Percentiles rank a stretch among this genome's conserved stretches.
These are phyloP conservation scores for Kandelia obovata DNA, from an alignment of 345 rosid genomes.

Conservation along the genomic window DNA sequence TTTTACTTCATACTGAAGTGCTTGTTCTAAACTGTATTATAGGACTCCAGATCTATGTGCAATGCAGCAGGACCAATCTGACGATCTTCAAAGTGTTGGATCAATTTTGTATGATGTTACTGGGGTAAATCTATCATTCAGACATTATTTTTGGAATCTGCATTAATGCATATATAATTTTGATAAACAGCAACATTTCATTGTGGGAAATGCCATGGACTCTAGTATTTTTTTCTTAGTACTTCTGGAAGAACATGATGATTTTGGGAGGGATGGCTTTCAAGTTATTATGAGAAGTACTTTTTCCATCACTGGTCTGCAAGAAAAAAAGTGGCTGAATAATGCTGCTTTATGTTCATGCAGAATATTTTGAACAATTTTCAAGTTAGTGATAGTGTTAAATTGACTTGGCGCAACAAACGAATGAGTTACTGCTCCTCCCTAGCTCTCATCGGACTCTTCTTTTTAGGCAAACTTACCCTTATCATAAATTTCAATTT, in stretches of 20 bases:
- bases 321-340: too few relatives aligned
- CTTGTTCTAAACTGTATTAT: conserved; percentile 5
- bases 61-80: conserved; percentile 63
- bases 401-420: too few relatives aligned
- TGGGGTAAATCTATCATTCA: conserved; percentile 38
- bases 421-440: background rate
- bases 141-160: background rate
- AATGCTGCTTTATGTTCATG: too few relatives aligned
- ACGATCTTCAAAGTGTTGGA: conserved; percentile 64
- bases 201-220: too few relatives aligned
- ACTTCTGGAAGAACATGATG: too few relatives aligned
- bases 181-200: background rate
- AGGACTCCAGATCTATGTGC: conserved; percentile 67
- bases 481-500: background rate
- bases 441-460: background rate
- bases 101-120: conserved; percentile 40
- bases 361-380: too few relatives aligned
- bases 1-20: background rate
- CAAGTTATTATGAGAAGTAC: too few relatives aligned
- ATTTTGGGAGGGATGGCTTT: too few relatives aligned
- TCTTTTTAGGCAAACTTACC: background rate
- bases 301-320: too few relatives aligned
- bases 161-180: background rate
- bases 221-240: too few relatives aligned
- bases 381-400: background rate